Base-by-base conservation (phyloP, 73 alveolate genomes). In the Symbiodinium pilosum region DNA sequence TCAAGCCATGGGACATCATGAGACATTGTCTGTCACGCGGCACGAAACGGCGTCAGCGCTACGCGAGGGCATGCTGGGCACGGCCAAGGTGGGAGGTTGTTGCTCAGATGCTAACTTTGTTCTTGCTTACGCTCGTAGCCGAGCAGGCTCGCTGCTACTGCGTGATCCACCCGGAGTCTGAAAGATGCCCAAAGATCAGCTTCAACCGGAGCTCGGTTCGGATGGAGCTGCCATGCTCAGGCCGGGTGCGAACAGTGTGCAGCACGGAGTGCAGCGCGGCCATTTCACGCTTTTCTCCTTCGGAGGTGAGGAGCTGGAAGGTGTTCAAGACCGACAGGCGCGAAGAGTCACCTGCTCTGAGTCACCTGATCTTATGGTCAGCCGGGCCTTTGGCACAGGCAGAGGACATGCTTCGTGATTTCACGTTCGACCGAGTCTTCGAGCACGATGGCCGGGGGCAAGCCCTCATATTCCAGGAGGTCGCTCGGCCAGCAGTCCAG, bases 371-470 rank as follows among this genome's bases (percentile, higher is more conserved):
- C 77, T 59, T 59, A 3, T 52, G 69, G n/a, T 1, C 69, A 18
- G 69, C 69, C 24, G 64, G 64, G 71, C n/a, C 16, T 14, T 5
- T 30, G 40, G 1, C 28, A 14, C 6, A 30, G 40, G 85, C 30
- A 43, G 85, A 73, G 85, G 85, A 73, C 9, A n/a, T n/a, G 44
- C 85, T 73, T 24, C 85, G 85, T 16, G 85, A 73, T 43, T 73
- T 73, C 43, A 43, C 85, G 30, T 73, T 73, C 43, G 85, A 73
- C 51, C 85, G 85, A 18, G 85, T 73, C 85, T 73, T 73, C 85
- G 32, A 34, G 44, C 85, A 24, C 8, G 39, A 39, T 39, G 4
- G 73, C 4, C 41, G 16, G 77, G 44, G 44, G 6, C 85, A 73
- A 30, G 85, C 85, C 34, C 85, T 26, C 44, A 73, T 73, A 42